Evolutionary conservation across 495 filamentous ascomycete genomes (phyloP).

Genomic region (Hamigera avellanea): DNA sequence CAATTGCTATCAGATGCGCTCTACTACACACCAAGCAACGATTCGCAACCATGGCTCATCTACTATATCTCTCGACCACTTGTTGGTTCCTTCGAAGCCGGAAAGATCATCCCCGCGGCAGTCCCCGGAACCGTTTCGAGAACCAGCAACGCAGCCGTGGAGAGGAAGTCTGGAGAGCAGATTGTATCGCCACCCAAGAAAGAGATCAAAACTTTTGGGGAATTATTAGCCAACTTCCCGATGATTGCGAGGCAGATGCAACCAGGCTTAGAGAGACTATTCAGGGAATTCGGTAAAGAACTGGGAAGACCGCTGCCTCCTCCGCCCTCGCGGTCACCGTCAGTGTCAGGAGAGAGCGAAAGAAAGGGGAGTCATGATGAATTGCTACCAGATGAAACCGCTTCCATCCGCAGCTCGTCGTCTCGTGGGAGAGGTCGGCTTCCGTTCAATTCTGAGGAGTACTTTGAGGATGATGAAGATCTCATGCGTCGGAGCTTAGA

Average conservation of each 20-base stretch:
- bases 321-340: slow-evolving; percentile 50
- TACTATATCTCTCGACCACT: slow-evolving; percentile 96
- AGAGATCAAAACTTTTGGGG: slow-evolving; percentile 80
- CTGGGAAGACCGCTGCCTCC: slow-evolving; percentile 77
- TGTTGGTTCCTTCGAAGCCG: slow-evolving; percentile 69
- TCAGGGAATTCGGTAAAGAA: slow-evolving; percentile 75
- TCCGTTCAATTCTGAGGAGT: slow-evolving; percentile 37
- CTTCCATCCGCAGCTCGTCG: slow-evolving; percentile 26
- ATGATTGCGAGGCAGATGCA: slow-evolving; percentile 98
- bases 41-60: slow-evolving; percentile 84
- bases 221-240: slow-evolving; percentile 84
- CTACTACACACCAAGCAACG: slow-evolving; percentile 76
- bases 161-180: slow-evolving; percentile 23
- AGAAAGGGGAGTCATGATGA: slow-evolving; percentile 14
- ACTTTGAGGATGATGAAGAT: slow-evolving; percentile 77
- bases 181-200: slow-evolving; percentile 55
- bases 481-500: slow-evolving; percentile 77
- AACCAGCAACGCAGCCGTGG: slow-evolving; percentile 17
- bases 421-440: slow-evolving; percentile 22
- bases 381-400: slow-evolving; percentile 16
- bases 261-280: slow-evolving; percentile 77
- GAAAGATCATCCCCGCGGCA: slow-evolving; percentile 50
- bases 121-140: slow-evolving; percentile 31
- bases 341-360: slow-evolving; percentile 19
- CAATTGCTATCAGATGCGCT: slow-evolving; percentile 76